Evolutionary conservation across 2,329 filamentous ascomycete species (phyloP), one percentile per base, ranked within the genome.

Genomic region (Orbilia blumenaviensis): DNA sequence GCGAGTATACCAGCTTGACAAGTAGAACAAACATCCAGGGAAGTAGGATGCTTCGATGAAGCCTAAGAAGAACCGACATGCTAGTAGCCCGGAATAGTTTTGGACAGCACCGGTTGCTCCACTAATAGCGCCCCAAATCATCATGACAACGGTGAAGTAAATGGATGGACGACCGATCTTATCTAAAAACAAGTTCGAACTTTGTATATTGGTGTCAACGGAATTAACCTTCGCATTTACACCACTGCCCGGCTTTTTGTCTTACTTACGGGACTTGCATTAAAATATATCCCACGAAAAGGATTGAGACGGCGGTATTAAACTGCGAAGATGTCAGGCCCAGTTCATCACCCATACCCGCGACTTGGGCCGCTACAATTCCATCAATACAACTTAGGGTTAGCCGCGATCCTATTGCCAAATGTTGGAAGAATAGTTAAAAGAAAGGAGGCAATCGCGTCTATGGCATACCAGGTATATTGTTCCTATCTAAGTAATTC

Each of bases 401-500:
- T 56, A 56, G 36, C 25, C 6, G 9, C 6, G 12, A 44, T 42
- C 7, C 14, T 42, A 7, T 18, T 21, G 29, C n/a, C 1, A 7
- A 32, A n/a, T n/a, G n/a, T n/a, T n/a, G n/a, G n/a, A n/a, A n/a
- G n/a, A n/a, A n/a, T n/a, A n/a, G n/a, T n/a, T n/a, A 21, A 56
- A 14, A 42, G 5, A 23, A 27, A 6, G 7, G 21, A n/a, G 16
- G 16, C 10, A 38, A 1, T 1, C 7, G 10, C n/a, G n/a, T n/a
- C n/a, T n/a, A 36, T 56, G 9, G 42, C 48, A 4, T 56, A 75
- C 75, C 75, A 1, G 87, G 87, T 66, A 89, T 88, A 68, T 88
- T 88, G 79, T 88, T 88, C 44, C 86, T 84, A 78, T 89, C 88
- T 10, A 91, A 82, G 82, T 92, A 93, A 83, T 93, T 92, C 84